phyloP scores from a whole-genome alignment of 352 stramenopile genomes.

The Pythium scleroteichum region DNA sequence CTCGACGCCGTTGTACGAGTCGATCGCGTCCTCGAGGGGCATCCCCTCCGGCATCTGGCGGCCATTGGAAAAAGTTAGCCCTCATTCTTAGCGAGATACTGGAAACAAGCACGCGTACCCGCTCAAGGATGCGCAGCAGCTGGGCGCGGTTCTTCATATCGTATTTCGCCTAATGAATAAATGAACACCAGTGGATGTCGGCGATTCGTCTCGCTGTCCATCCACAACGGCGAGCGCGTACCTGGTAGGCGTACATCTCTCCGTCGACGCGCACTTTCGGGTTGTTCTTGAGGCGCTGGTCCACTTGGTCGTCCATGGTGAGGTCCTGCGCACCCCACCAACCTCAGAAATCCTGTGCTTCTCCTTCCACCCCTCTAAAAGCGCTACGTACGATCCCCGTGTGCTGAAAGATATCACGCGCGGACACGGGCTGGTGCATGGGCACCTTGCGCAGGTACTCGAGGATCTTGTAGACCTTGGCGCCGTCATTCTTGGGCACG shows the following conservation, averaged over 20 bases:
- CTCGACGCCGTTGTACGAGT: constrained; percentile 81
- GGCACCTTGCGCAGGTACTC: constrained; percentile 82
- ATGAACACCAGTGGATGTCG: too few relatives aligned
- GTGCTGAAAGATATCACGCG: constrained; percentile 77
- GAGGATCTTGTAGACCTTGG: constrained; percentile 88
- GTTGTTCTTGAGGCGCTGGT: constrained; percentile 86
- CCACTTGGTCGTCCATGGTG: constrained; percentile 81
- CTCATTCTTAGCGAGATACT: background rate
- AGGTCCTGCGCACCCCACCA: constrained; percentile 43
- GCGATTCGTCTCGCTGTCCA: background rate
- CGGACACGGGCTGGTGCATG: constrained; percentile 73
- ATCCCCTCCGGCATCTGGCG: constrained; percentile 78
- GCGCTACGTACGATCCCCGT: constrained; percentile 69
- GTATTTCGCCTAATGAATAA: constrained; percentile 81
- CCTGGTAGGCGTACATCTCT: constrained; percentile 82
- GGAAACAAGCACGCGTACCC: constrained; percentile 33
- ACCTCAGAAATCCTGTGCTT: too few relatives aligned
- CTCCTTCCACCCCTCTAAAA: background rate
- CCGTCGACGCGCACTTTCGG: constrained; percentile 78
- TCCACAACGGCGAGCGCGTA: constrained; percentile 16
- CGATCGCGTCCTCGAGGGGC: constrained; percentile 79
- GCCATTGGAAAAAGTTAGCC: background rate
- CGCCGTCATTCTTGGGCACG: constrained; percentile 83
- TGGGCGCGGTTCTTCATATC: constrained; percentile 85
- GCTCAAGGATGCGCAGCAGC: constrained; percentile 75